Evolutionary conservation across 352 stramenopile genomes (phyloP).

Genomic region (Pythium pyrilobum): DNA sequence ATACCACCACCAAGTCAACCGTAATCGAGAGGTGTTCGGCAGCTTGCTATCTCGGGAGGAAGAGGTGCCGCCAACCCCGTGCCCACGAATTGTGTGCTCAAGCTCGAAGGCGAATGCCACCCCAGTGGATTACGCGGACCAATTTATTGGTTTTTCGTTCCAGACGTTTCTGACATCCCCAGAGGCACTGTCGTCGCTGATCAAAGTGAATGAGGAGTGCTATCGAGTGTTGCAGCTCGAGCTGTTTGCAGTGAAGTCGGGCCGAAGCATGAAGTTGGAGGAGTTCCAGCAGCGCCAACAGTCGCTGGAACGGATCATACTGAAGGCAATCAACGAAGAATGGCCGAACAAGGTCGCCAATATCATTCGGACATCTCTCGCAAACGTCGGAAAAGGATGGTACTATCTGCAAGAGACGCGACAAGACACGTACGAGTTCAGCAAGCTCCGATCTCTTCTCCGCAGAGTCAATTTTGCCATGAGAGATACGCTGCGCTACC

Average conservation of each 20-base stretch:
- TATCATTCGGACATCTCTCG: conserved; percentile 67
- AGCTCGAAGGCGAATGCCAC: conserved; percentile 26
- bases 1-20: conserved; percentile 45
- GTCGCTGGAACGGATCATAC: conserved; percentile 52
- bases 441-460: conserved; percentile 71
- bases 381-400: conserved; percentile 79
- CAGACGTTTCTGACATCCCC: conserved; percentile 81
- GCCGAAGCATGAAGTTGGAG: conserved; percentile 76
- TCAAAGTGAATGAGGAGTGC: conserved; percentile 86
- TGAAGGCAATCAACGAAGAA: conserved; percentile 81
- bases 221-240: conserved; percentile 75
- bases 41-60: conserved; percentile 49
- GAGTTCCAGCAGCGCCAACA: conserved; percentile 84
- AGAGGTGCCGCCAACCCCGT: conserved; percentile 28
- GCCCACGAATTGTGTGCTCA: conserved; percentile 27
- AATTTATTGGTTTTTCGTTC: conserved; percentile 86
- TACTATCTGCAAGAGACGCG: conserved; percentile 81
- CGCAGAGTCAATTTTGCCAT: conserved; percentile 76
- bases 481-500: conserved; percentile 75
- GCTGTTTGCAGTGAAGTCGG: conserved; percentile 69
- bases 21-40: conserved; percentile 57
- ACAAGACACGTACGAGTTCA: conserved; percentile 87
- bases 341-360: conserved; percentile 68
- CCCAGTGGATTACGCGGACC: conserved; percentile 78
- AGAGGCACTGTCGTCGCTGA: conserved; percentile 60